These are phyloP conservation scores for Drechslerella coelobrocha DNA, from an alignment of 2,329 filamentous ascomycete genomes.

Conservation along the genomic window DNA sequence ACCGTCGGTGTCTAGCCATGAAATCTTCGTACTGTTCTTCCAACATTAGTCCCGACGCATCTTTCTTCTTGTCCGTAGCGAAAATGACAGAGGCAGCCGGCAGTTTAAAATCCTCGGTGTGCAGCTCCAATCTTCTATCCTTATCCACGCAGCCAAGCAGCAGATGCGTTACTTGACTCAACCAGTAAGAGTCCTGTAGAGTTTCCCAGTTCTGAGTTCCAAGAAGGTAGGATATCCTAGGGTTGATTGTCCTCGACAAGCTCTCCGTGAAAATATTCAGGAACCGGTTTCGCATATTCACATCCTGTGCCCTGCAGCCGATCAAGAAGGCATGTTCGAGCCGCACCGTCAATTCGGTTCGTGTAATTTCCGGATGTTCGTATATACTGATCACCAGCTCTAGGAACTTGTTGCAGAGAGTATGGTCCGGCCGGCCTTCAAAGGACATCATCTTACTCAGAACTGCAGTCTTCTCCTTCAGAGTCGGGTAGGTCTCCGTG, in stretches of 20 bases:
- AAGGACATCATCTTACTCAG: slow-evolving; percentile 99
- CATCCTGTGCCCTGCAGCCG: slow-evolving; percentile 87
- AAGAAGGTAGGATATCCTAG: slow-evolving; percentile 85
- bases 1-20: slow-evolving; percentile 79
- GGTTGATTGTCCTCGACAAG: slow-evolving; percentile 86
- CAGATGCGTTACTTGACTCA: slow-evolving; percentile 91
- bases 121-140: slow-evolving; percentile 77
- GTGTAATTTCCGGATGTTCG: slow-evolving; percentile 92
- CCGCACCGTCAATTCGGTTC: slow-evolving; percentile 92
- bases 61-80: slow-evolving; percentile 71
- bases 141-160: slow-evolving; percentile 90
- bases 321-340: slow-evolving; percentile 99
- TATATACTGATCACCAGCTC: slow-evolving; percentile 97
- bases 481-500: slow-evolving; percentile 90
- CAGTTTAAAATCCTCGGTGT: slow-evolving; percentile 82
- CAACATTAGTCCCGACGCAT: slow-evolving; percentile 70
- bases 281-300: slow-evolving; percentile 96
- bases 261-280: slow-evolving; percentile 96
- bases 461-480: slow-evolving; percentile 98
- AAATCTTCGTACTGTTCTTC: slow-evolving; percentile 84
- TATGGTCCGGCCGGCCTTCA: slow-evolving; percentile 80
- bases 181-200: slow-evolving; percentile 92
- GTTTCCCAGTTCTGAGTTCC: slow-evolving; percentile 94
- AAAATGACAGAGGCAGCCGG: slow-evolving; percentile 77
- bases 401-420: slow-evolving; percentile 88